Base-by-base conservation (phyloP, 345 rosid genomes). In the Melaleuca alternifolia region DNA sequence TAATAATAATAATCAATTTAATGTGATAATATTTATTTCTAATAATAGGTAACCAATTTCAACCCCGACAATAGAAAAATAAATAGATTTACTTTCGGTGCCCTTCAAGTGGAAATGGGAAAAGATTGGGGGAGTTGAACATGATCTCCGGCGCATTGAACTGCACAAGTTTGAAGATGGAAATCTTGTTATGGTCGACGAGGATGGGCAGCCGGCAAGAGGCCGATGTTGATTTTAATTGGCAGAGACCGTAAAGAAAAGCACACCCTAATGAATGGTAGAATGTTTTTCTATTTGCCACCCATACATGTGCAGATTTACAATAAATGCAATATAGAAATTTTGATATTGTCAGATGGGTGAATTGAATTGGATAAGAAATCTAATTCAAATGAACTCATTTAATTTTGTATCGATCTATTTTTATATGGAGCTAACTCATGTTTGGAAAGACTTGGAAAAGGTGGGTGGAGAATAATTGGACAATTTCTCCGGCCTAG, bases 131-230 rank as follows among this genome's bases (percentile, higher is more conserved):
- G n/a, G n/a, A 57, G 26, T 57, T 57, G 54, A 52, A 5, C 54
- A 14, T 20, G 5, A 52, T 15, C 20, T 15, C 1, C 6, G 14
- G 7, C 15, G 20, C 18, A 5, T 52, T 5, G 26, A 23, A 54
- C 26, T 54, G 57, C 57, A 53, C 21, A 54, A 54, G 41, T 2
- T 41, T 41, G 41, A 41, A 41, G 2, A 41, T 41, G 41, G 41
- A 41, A 41, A 41, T 41, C 41, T 2, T 4, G 41, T 4, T 41
- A 41, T 41, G 41, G 41, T 41, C 41, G 4, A 41, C 41, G 41
- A 41, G 2, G 41, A 41, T n/a, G 5, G 0, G 6, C 0, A 1
- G 12, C 6, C 1, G 0, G 0, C 3, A 2, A 65, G 41, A 65
- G 0, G 7, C 9, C 41, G 0, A 65, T 65, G 41, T 23, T 33